Evolutionary conservation across 345 rosid species (phyloP), one percentile per base, ranked within the genome.

Genomic region (Litchi chinensis): DNA sequence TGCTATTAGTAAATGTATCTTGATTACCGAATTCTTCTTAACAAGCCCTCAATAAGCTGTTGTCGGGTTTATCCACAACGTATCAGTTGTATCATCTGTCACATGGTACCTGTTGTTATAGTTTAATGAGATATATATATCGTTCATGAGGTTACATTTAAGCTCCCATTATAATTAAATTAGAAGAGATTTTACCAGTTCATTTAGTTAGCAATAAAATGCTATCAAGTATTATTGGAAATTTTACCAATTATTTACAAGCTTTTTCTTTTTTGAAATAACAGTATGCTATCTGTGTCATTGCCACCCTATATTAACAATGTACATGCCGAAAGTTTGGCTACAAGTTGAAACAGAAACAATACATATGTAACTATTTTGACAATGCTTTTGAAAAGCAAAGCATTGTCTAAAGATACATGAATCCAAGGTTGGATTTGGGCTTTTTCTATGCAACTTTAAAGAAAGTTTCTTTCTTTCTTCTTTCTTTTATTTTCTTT

Each of bases 341-440:
- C 37, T 32, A 32, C 37, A 48, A 48, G 5, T 48, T 48, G 10
- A 10, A 50, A 11, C 6, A 50, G 56, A 50, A 50, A 13, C 13
- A 16, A 11, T 50, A 12, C 56, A 12, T 50, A 3, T 18, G 56
- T 50, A 13, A 50, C 19, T 16, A 50, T 54, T 16, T 54, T 54
- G n/a, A 54, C 59, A 16, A 60, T 60, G 65, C 65, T 60, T 60
- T 60, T 73, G 22, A 41, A 37, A 65, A 11, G 74, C 41, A 41
- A 46, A 10, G 75, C 28, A 26, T 10, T 28, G 41, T 74, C 70
- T 43, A 74, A 74, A 60, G 26, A 10, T 54, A 21, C 8, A 57
- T 5, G 8, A 56, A 41, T 1, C 15, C 24, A 12, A 6, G 15
- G 50, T 52, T 43, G 63, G 63, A 65, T 0, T 16, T 65, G 2